phyloP scores from a whole-genome alignment of 805 yeast genomes.

The Metschnikowia proteae region DNA sequence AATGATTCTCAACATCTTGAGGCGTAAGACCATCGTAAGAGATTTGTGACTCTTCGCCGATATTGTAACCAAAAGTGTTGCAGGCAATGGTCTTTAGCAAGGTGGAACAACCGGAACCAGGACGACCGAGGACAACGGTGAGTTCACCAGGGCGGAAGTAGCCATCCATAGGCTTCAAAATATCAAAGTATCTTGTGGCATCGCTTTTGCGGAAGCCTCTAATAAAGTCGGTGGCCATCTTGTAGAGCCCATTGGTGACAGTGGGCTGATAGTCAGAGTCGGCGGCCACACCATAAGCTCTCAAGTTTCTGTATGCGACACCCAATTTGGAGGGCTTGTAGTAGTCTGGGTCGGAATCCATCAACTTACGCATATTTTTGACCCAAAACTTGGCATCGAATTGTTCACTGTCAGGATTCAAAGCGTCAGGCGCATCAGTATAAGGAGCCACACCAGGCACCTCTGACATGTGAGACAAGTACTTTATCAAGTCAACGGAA shows the following conservation, averaged over 20 bases:
- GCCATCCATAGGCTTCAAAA: constrained; percentile 65
- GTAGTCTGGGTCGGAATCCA: constrained; percentile 54
- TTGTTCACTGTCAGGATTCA: constrained; percentile 58
- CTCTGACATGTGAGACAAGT: constrained; percentile 43
- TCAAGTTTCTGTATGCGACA: constrained; percentile 52
- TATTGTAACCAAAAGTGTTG: constrained; percentile 56
- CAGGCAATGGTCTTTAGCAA: constrained; percentile 62
- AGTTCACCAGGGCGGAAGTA: constrained; percentile 58
- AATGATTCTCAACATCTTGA: constrained; percentile 47
- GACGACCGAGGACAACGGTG: constrained; percentile 72
- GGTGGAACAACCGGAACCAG: constrained; percentile 79
- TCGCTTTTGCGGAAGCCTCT: constrained; percentile 18
- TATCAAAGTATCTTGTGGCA: constrained; percentile 38
- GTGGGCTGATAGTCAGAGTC: constrained; percentile 68
- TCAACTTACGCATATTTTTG: constrained; percentile 54
- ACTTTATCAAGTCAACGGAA: constrained; percentile 29
- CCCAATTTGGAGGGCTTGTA: constrained; percentile 61
- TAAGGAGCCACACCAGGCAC: constrained; percentile 22
- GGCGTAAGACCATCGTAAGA: constrained; percentile 55
- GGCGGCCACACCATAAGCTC: constrained; percentile 63
- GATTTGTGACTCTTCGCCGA: constrained; percentile 44
- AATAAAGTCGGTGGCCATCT: constrained; percentile 14
- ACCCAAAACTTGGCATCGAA: constrained; percentile 66
- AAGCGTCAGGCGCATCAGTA: constrained; percentile 15
- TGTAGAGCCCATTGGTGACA: constrained; percentile 37